Base-by-base conservation (phyloP, 495 filamentous ascomycete species). In the Viridothelium virens region DNA sequence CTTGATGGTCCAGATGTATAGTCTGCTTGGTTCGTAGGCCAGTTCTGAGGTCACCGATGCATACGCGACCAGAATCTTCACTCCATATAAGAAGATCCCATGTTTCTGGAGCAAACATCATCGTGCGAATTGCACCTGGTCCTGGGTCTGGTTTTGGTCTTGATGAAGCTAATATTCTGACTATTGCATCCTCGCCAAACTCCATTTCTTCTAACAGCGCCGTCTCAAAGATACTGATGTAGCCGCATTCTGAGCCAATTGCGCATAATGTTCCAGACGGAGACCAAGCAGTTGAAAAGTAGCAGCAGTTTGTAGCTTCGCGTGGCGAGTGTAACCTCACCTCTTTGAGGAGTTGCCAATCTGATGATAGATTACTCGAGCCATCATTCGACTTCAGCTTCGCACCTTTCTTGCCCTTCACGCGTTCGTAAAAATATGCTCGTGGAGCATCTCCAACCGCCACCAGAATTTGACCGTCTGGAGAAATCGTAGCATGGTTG, bases 11-110 rank as follows among this genome's bases (percentile, higher is more conserved):
- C 44, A 95, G 74, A 1, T 83, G 71, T 9, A 96, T 74, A 36
- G 89, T 83, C 73, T 98, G 94, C 39, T 90, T 85, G 37, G 86
- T 86, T 33, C 81, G 76, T 67, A 96, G 91, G 31, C 86, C 85
- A 66, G 85, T 86, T 33, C 94, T 87, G 33, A 92, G 78, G 78
- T 98, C 94, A 2, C 89, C 89, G 56, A 97, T 80, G 11, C 91
- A 92, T 41, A 93, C 83, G 69, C 89, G 83, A 9, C 91, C 92
- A 67, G 87, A 87, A 68, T 96, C 88, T 77, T 98, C 94, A 31
- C 91, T 85, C 92, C 93, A 97, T 34, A 95, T 89, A 41, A 98
- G 81, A 16, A 98, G 83, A 74, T 98, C 93, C 84, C 87, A 90
- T 10, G 92, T 91, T 25, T 89, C 90, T 2, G 94, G 92, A 0